phyloP scores from a whole-genome alignment of 768 basidiomycete species.

The Tylopilus felleus region DNA sequence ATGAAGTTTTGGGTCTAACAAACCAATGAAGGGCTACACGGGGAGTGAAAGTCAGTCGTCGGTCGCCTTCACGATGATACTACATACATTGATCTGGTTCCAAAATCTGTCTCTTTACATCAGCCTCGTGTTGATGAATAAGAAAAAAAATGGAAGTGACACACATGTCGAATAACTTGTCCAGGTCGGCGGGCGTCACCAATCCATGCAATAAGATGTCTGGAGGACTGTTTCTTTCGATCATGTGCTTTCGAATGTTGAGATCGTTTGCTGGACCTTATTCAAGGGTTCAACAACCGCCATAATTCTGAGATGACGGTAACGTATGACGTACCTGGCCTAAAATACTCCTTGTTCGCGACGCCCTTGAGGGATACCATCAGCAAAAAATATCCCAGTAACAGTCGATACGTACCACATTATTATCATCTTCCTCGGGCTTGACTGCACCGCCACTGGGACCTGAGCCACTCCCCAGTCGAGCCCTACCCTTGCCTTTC shows the following conservation, averaged over 20 bases:
- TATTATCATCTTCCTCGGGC: conserved; percentile 56
- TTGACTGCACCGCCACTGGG: conserved; percentile 8
- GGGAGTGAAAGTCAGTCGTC: conserved; percentile 1
- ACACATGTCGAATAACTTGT: conserved; percentile 80
- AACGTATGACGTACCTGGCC: conserved; percentile 51
- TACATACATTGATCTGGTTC: conserved; percentile 60
- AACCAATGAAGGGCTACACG: conserved; percentile 57
- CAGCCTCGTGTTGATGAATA: not conserved
- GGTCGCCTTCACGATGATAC: not conserved
- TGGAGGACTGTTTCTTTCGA: conserved; percentile 76
- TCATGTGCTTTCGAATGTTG: conserved; percentile 62
- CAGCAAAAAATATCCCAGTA: conserved; percentile 2
- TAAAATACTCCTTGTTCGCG: conserved; percentile 76
- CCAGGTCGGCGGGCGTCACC: conserved; percentile 74
- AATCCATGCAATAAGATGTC: conserved; percentile 80
- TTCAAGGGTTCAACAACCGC: not conserved
- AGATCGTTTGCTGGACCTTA: conserved; percentile 72
- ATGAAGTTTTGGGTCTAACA: conserved; percentile 80
- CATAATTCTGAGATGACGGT: not conserved
- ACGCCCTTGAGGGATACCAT: conserved; percentile 51
- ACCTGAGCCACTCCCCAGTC: conserved; percentile 23
- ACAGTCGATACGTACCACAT: conserved; percentile 44
- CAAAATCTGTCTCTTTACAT: conserved; percentile 53
- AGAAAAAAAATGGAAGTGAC: conserved; percentile 26
- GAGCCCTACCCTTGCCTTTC: conserved; percentile 36